A percentile compares a stretch with the other conserved stretches of the same genome.
Conservation (phyloP, 2,329 filamentous ascomycete genomes). For the Exserohilum rostratum region DNA sequence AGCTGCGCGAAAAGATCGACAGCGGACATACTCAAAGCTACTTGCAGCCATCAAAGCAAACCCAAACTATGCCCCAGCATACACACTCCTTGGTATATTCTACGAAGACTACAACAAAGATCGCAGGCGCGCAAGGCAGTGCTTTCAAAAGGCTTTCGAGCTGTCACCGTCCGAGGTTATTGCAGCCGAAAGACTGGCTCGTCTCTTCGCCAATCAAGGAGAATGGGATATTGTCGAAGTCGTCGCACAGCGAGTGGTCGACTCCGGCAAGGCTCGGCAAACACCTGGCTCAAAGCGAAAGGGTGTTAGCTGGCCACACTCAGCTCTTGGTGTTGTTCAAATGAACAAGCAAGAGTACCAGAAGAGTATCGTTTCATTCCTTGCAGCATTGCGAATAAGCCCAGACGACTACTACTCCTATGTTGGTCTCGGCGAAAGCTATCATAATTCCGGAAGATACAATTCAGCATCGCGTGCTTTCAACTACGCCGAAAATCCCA, state of each 20-base stretch:
- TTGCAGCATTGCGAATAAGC: conserved; percentile 81
- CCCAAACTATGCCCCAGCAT: conserved; percentile 85
- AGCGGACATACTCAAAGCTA: conserved; percentile 83
- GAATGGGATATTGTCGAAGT: conserved; percentile 98
- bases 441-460: conserved; percentile 90
- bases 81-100: conserved; percentile 87
- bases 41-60: conserved; percentile 84
- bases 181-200: conserved; percentile 85
- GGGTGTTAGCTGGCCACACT: conserved; percentile 94
- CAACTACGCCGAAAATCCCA: conserved; percentile 78
- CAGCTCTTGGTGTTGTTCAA: conserved; percentile 90
- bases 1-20: conserved; percentile 76
- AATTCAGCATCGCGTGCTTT: conserved; percentile 95
- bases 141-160: conserved; percentile 96
- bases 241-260: conserved; percentile 85
- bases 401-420: conserved; percentile 93
- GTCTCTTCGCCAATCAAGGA: conserved; percentile 82
- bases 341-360: conserved; percentile 91
- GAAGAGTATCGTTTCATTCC: conserved; percentile 88
- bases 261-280: conserved; percentile 91
- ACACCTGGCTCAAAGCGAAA: conserved; percentile 92
- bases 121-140: conserved; percentile 82
- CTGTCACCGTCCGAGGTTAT: conserved; percentile 84
- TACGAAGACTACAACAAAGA: conserved; percentile 92
- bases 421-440: conserved; percentile 96